Conservation (phyloP, 1,284 basidiomycete genomes). For the Puccinia brachypodii region DNA sequence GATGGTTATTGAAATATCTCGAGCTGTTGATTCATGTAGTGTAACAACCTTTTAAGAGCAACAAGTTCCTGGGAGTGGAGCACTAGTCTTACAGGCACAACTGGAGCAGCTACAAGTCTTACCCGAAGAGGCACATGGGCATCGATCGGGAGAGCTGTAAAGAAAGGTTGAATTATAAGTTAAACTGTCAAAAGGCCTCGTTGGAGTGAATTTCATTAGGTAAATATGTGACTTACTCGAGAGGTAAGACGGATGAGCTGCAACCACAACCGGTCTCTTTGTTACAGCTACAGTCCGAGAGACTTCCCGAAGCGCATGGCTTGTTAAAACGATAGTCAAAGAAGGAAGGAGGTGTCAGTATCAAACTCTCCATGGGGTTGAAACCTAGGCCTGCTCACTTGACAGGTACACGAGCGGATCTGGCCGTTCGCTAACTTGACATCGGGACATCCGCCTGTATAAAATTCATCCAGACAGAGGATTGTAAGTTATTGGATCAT, state of each 20-base stretch:
- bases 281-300: constrained; percentile 32
- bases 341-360: too few species aligned
- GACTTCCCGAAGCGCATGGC: constrained; percentile 33
- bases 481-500: too few species aligned
- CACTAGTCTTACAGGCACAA: constrained; percentile 10
- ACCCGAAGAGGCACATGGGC: constrained; percentile 11
- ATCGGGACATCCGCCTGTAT: too few species aligned
- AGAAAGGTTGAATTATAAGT: not conserved
- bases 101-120: constrained; percentile 22
- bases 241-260: constrained; percentile 21
- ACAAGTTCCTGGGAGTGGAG: constrained; percentile 13
- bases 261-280: constrained; percentile 39
- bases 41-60: constrained; percentile 22
- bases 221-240: constrained; percentile 23
- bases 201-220: not conserved
- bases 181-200: not conserved
- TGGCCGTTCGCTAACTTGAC: too few species aligned
- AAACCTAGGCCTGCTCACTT: too few species aligned
- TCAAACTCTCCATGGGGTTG: too few species aligned
- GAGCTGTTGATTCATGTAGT: too few species aligned
- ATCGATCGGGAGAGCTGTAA: constrained; percentile 24
- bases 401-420: too few species aligned
- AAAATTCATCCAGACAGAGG: too few species aligned
- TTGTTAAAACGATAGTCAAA: not conserved
- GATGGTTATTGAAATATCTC: too few species aligned